Conservation (phyloP, 208 protist species). For the Acanthamoeba pearcei region DNA sequence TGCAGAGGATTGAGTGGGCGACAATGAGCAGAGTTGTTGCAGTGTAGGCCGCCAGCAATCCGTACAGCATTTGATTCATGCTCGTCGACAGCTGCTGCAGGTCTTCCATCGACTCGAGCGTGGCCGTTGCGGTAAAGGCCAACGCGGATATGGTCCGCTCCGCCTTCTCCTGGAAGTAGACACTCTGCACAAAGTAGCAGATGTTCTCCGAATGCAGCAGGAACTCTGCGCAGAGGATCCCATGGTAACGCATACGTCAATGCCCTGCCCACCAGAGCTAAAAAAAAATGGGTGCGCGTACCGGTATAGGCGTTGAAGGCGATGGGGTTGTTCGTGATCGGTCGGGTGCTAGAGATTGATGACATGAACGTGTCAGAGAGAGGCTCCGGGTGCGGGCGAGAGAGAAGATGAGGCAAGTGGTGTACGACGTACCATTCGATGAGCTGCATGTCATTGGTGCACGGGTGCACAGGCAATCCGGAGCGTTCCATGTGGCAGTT, state of each 20-base stretch:
- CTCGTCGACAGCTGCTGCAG: background rate
- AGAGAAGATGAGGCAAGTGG: background rate
- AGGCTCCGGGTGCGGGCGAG: background rate
- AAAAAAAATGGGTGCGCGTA: background rate
- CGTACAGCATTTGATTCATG: slow-evolving; percentile 10
- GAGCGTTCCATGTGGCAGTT: slow-evolving; percentile 52
- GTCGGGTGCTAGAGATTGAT: background rate
- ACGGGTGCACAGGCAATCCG: background rate
- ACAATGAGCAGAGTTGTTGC: background rate
- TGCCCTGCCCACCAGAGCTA: background rate
- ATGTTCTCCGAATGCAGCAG: slow-evolving; percentile 64
- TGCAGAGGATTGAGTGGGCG: background rate
- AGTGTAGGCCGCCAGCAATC: background rate
- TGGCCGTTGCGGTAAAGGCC: background rate
- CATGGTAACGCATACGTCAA: background rate
- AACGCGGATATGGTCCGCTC: slow-evolving; percentile 35
- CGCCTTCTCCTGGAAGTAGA: slow-evolving; percentile 57
- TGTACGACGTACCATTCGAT: slow-evolving; percentile 3
- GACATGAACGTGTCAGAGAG: background rate
- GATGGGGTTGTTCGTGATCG: slow-evolving; percentile 30
- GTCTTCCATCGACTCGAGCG: slow-evolving; percentile 13
- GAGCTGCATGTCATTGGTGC: slow-evolving; percentile 46
- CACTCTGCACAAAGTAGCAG: slow-evolving; percentile 49
- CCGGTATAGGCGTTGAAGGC: slow-evolving; percentile 59
- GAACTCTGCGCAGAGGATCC: background rate